These are phyloP conservation scores for Plasmodium cynomolgi DNA, from an alignment of 169 alveolate genomes.

Conservation along the genomic window DNA sequence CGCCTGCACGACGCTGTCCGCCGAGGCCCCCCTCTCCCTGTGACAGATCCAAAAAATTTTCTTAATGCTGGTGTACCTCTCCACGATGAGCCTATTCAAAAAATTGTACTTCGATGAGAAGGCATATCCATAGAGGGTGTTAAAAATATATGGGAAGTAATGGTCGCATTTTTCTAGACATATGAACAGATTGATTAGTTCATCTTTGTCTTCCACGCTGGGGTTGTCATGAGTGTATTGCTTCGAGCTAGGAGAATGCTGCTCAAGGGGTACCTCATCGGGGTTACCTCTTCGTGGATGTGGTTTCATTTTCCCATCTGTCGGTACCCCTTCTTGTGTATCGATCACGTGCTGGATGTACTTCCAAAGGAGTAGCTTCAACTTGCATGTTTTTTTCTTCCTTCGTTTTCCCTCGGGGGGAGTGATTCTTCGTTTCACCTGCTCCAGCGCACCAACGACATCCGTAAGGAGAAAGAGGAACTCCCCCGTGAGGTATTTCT, in stretches of 20 bases:
- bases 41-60: constrained; percentile 1
- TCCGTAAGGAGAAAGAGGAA: constrained; percentile 7
- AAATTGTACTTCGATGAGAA: constrained; percentile 7
- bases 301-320: background rate
- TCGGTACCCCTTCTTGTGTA: background rate
- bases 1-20: background rate
- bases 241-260: background rate
- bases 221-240: background rate
- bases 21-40: background rate
- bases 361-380: background rate
- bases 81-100: constrained; percentile 15
- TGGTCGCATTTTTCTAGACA: constrained; percentile 61
- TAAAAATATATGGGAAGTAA: constrained; percentile 53
- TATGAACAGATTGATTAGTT: constrained; percentile 29
- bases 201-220: background rate
- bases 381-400: constrained; percentile 31
- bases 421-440: background rate
- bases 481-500: constrained; percentile 17
- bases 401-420: background rate
- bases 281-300: background rate
- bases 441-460: background rate
- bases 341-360: background rate
- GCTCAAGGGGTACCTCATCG: background rate
- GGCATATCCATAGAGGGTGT: constrained; percentile 13
- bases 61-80: constrained; percentile 6